Base-by-base conservation (phyloP, 352 stramenopile genomes). In the Elongisporangium undulatum region DNA sequence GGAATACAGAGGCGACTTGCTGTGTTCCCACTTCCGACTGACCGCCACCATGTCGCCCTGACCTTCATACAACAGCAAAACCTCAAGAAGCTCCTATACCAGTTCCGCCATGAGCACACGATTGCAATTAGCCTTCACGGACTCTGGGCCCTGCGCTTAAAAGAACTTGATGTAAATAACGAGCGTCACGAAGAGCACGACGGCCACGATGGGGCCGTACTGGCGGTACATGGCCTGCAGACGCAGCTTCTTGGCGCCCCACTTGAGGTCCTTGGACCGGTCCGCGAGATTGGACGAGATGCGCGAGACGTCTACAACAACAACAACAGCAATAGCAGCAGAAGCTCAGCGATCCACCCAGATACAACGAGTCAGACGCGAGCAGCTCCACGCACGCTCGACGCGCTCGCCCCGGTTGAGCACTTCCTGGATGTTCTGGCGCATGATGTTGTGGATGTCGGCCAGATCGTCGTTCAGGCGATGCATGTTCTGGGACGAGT, bases 361-460 rank as follows among this genome's bases (percentile, higher is more conserved):
- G 26, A 16, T 21, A 49, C 17, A 34, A 55, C 1, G 3, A 29
- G 0, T 22, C 17, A 29, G n/a, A n/a, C 50, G 9, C n/a, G 22
- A 45, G 12, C 12, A 3, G 7, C 34, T 9, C 34, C 34, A 77
- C 72, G 67, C 86, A 94, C 87, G 63, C 54, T 96, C 87, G 21
- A 97, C 86, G 26, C 82, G 77, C 54, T 97, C 90, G 60, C 90
- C 90, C 21, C 90, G 90, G 66, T 95, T 96, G 41, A 97, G 82
- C 64, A 98, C 92, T 64, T 98, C 94, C 65, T 98, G 88, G 62
- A 98, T 98, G 81, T 99, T 99, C 70, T 98, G 97, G 70, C 92
- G 89, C 97, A 99, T 99, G 71, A 99, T 99, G 68, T 94, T 98
- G 77, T 99, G 96, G 76, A 99, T 99, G 63, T 99, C 97, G 26